Evolutionary conservation across 495 filamentous ascomycete genomes (phyloP).

Genomic region (Neohortaea acidophila): DNA sequence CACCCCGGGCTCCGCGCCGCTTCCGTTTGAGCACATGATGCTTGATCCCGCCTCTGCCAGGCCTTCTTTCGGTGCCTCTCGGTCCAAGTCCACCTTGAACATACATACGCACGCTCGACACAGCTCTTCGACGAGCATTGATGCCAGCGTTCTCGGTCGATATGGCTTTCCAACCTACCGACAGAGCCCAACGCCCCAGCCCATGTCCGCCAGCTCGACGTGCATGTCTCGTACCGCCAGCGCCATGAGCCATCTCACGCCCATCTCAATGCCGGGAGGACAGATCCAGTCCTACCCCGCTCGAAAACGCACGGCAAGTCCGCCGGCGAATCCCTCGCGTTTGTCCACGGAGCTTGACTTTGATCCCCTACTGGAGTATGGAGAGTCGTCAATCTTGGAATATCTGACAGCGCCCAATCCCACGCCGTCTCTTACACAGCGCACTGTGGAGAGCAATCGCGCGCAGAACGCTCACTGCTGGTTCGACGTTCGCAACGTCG

Average conservation of each 20-base stretch:
- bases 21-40: slow-evolving; percentile 32
- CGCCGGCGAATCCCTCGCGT: slow-evolving; percentile 30
- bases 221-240: slow-evolving; percentile 15
- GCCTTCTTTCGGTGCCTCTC: slow-evolving; percentile 27
- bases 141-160: slow-evolving; percentile 48
- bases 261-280: slow-evolving; percentile 14
- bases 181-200: slow-evolving; percentile 35
- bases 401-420: slow-evolving; percentile 71
- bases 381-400: slow-evolving; percentile 54
- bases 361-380: slow-evolving; percentile 13
- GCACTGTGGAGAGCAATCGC: slow-evolving; percentile 51
- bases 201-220: slow-evolving; percentile 40
- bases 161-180: slow-evolving; percentile 72
- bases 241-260: slow-evolving; percentile 20
- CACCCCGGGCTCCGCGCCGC: slow-evolving; percentile 36
- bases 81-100: slow-evolving; percentile 48
- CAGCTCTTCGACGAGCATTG: slow-evolving; percentile 49
- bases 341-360: slow-evolving; percentile 26
- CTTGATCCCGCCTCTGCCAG: slow-evolving; percentile 52
- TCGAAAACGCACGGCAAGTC: slow-evolving; percentile 26
- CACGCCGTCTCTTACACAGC: slow-evolving; percentile 65
- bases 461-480: slow-evolving; percentile 70
- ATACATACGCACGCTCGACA: slow-evolving; percentile 23
- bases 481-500: slow-evolving; percentile 85
- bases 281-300: slow-evolving; percentile 19